Evolutionary conservation across 2,329 filamentous ascomycete species (phyloP), one percentile per base, ranked within the genome.

Genomic region (Graphiopsis chlorocephala): DNA sequence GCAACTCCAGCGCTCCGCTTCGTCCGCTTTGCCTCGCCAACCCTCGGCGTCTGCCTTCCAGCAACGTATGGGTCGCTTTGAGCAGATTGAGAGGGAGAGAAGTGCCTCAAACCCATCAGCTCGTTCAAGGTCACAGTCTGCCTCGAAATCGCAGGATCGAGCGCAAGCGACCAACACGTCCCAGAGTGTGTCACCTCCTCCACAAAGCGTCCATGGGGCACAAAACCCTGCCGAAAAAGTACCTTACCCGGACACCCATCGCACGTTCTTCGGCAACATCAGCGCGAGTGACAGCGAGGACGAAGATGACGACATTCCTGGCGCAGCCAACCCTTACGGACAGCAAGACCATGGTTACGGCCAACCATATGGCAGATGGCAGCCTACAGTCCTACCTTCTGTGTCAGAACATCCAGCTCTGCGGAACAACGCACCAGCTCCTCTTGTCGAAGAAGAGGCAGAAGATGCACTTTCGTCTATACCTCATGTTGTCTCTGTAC

Each of bases 1-100:
- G 56, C 90, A 93, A 74, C 86, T 97, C 75, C 90, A 94, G 68
- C 86, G 90, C 57, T 72, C 74, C 10, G 68, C 69, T 8, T 75
- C 74, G 7, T 52, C 31, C 14, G 60, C 60, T 25, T 20, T 38
- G 4, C 23, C 63, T 12, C 71, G 60, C 31, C 65, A 55, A n/a
- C 64, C 62, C 17, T 25, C 55, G 6, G 61, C 63, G 45, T 66
- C 71, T 23, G 67, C 69, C 11, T 55, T 69, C 17, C 70, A 72
- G 48, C 72, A 71, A 35, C 71, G 70, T 11, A 66, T 69, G 38
- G 65, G 66, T 31, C 69, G 67, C 15, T 65, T 68, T 31, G 72
- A 73, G 31, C 65, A 68, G 15, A 38, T 61, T 8, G 67, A 72
- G 17, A 67, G 66, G 23, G 66, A 68, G 26, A 67, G 69, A 4